Evolutionary conservation across 2,329 filamentous ascomycete species (phyloP), one percentile per base, ranked within the genome.

Genomic region (Cladosporium cucumerinum): DNA sequence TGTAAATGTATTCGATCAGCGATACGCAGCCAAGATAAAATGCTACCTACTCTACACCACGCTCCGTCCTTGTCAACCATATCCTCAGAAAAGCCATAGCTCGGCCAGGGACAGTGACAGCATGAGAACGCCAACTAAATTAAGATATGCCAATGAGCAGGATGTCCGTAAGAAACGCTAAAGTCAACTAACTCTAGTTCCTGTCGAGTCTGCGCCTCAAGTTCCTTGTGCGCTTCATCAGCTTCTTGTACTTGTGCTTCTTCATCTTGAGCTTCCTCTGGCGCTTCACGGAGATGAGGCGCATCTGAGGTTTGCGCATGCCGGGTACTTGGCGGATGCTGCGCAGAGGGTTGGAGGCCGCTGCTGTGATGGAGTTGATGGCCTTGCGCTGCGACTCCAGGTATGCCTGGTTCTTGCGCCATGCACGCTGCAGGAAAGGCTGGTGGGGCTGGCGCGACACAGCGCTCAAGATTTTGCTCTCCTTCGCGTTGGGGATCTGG

Each of bases 161-260:
- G 32, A 58, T 16, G 55, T 25, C n/a, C 23, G 18, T n/a, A 39
- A 4, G 28, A 55, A 32, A 34, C 18, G 28, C 51, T 21, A 32
- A 32, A 55, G 28, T 23, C 34, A 14, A 43, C 7, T 16, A 46
- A 25, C 34, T 55, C 34, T 62, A 62, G 60, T 64, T 64, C 63
- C 69, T 70, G 59, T 78, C 92, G 73, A 95, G 83, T 82, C 93
- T 96, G 76, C 93, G 88, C 76, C 94, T 89, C 82, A 93, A 79
- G 77, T 92, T 94, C 78, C 94, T 87, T 75, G 94, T 97, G 79
- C 88, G 86, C 84, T 90, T 91, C 91, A 97, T 93, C 71, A 98
- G 84, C 87, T 99, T 99, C 93, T 97, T 98, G 81, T 97, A 97
- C 88, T 99, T 99, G 86, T 98, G 94, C 87, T 98, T 99, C 91